Evolutionary conservation across 2,329 filamentous ascomycete species (phyloP).

Genomic region (Trichoderma atroviride): DNA sequence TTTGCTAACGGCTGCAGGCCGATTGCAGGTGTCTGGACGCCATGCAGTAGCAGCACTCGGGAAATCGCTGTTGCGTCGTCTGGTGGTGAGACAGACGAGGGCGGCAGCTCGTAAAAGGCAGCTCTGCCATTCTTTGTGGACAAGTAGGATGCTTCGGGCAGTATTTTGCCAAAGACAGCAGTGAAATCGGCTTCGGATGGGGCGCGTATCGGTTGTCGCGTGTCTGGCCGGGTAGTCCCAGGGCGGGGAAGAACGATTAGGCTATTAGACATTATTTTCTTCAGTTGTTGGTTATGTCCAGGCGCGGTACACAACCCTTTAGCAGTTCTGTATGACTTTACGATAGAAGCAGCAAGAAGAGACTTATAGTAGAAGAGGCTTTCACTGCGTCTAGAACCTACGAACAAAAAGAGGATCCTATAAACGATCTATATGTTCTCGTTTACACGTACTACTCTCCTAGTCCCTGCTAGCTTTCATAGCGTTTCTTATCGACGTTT

Average conservation of each 20-base stretch:
- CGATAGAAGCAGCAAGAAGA: background rate
- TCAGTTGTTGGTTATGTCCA: background rate
- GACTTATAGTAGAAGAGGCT: background rate
- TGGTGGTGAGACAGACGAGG: background rate
- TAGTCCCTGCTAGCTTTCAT: background rate
- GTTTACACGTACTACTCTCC: background rate
- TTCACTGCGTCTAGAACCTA: background rate
- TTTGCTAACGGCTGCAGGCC: slow-evolving; percentile 6
- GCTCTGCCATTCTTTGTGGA: background rate
- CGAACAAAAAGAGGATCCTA: background rate
- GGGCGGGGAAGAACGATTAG: slow-evolving; percentile 9
- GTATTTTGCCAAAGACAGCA: background rate
- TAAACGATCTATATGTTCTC: background rate
- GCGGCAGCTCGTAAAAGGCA: slow-evolving; percentile 6
- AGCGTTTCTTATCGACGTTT: background rate
- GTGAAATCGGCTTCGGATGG: slow-evolving; percentile 10
- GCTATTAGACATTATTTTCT: background rate
- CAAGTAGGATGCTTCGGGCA: background rate
- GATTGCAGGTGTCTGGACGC: slow-evolving; percentile 13
- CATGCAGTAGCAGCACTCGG: slow-evolving; percentile 10
- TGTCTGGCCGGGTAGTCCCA: background rate
- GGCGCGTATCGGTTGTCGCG: background rate
- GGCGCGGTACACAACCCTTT: background rate
- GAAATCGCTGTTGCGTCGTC: background rate
- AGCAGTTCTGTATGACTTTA: background rate